These are phyloP conservation scores for Bathelium albidoporum DNA, from an alignment of 495 filamentous ascomycete species.

Conservation along the genomic window DNA sequence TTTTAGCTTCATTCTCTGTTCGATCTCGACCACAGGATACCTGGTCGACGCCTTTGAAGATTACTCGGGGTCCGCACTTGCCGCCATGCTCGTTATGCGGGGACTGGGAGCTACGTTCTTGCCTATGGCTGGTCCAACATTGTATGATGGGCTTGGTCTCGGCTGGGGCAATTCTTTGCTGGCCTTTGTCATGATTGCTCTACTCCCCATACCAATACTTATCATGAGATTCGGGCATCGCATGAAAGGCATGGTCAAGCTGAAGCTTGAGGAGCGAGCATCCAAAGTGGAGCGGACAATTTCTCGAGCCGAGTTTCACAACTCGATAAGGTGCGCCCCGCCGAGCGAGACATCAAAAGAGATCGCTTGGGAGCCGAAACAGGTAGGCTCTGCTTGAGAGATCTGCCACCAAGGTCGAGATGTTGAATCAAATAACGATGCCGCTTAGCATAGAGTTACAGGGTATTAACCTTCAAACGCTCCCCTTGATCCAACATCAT, in stretches of 20 bases:
- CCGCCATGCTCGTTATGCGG: not conserved
- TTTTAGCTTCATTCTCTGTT: constrained; percentile 1
- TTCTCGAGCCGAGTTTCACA: not conserved
- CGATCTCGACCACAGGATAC: constrained; percentile 1
- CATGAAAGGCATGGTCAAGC: not conserved
- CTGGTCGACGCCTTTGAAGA: constrained; percentile 1
- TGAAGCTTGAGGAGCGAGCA: not conserved
- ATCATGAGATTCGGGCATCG: not conserved
- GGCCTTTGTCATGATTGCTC: constrained; percentile 2
- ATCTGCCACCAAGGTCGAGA: not conserved
- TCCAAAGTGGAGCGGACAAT: not conserved
- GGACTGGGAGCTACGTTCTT: not conserved
- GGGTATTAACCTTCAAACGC: too few species aligned
- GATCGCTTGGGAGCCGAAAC: not conserved
- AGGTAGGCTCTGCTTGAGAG: not conserved
- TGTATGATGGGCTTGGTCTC: not conserved
- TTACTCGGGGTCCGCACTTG: not conserved
- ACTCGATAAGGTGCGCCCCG: not conserved
- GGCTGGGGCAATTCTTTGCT: constrained; percentile 1
- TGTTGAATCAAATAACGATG: too few species aligned
- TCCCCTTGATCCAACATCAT: too few species aligned
- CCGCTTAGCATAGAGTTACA: too few species aligned
- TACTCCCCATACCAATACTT: not conserved
- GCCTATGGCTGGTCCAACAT: not conserved
- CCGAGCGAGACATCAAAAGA: not conserved